Conservation (phyloP, 768 basidiomycete genomes). For the Boletus pseudo-olivaceus region DNA sequence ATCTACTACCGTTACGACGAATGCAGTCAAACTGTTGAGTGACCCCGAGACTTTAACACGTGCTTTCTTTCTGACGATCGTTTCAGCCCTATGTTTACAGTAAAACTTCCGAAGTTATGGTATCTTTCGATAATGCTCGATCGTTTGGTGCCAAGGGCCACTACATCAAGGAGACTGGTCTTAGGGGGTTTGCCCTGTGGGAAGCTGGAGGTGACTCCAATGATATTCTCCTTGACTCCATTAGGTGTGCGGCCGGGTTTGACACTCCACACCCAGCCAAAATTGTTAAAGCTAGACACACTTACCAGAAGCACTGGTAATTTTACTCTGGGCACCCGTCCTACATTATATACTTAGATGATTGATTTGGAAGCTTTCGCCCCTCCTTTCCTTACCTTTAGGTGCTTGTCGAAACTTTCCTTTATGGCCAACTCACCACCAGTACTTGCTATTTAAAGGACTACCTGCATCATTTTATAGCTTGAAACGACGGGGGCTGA, state of each 20-base stretch:
- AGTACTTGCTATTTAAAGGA: neutral
- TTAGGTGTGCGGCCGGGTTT: constrained; percentile 26
- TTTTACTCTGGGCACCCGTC: neutral
- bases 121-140: constrained; percentile 60
- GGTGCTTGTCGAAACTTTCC: neutral
- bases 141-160: constrained; percentile 61
- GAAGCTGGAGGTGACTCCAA: constrained; percentile 64
- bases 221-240: constrained; percentile 63
- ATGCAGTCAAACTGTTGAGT: constrained; percentile 70
- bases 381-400: neutral
- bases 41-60: neutral
- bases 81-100: constrained; percentile 67
- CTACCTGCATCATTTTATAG: neutral
- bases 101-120: constrained; percentile 47
- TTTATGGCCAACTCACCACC: neutral
- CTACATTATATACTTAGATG: neutral
- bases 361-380: neutral
- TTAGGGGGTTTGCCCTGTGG: constrained; percentile 73
- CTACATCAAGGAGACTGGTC: constrained; percentile 49
- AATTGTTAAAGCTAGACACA: neutral
- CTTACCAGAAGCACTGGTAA: neutral
- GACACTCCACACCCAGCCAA: neutral
- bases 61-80: neutral
- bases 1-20: constrained; percentile 55
- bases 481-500: neutral